A percentile compares a stretch with the other conserved stretches of the same genome.
These are phyloP conservation scores for Phytophthora aleatoria DNA, from an alignment of 352 stramenopile genomes.

Conservation along the genomic window DNA sequence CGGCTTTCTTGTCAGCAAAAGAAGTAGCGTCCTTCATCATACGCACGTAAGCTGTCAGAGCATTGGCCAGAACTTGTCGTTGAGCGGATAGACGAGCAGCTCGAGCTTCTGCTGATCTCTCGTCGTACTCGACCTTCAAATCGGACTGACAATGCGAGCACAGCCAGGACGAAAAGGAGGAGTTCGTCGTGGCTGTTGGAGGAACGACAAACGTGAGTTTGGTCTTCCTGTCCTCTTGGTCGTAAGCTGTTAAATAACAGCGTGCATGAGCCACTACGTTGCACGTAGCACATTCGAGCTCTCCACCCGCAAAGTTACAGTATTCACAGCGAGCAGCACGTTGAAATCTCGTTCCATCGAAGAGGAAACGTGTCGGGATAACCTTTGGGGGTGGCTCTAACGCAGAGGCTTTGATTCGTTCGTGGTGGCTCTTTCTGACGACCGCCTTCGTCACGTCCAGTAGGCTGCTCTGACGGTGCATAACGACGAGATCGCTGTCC, in stretches of 20 bases:
- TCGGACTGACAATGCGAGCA: slow-evolving; percentile 53
- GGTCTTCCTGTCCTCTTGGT: slow-evolving; percentile 38
- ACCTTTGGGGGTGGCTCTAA: slow-evolving; percentile 19
- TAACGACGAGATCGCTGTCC: slow-evolving; percentile 18
- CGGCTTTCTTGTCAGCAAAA: slow-evolving; percentile 65
- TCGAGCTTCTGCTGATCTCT: slow-evolving; percentile 42
- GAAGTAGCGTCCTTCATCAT: slow-evolving; percentile 64
- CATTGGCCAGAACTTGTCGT: slow-evolving; percentile 53
- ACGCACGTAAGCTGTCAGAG: slow-evolving; percentile 64
- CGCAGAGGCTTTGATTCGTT: slow-evolving; percentile 13
- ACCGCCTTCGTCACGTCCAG: slow-evolving; percentile 11
- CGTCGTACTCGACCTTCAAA: slow-evolving; percentile 66
- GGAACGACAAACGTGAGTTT: slow-evolving; percentile 64
- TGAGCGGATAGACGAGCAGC: slow-evolving; percentile 49
- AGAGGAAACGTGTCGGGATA: slow-evolving; percentile 59
- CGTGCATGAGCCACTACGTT: slow-evolving; percentile 65
- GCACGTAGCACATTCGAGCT: slow-evolving; percentile 70
- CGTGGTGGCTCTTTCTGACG: slow-evolving; percentile 12
- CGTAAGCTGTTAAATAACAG: slow-evolving; percentile 58
- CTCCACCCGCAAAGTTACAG: slow-evolving; percentile 59
- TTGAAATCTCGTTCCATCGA: slow-evolving; percentile 43
- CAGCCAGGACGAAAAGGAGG: slow-evolving; percentile 58
- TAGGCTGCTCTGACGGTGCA: slow-evolving; percentile 15
- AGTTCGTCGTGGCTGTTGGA: slow-evolving; percentile 7
- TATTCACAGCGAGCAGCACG: slow-evolving; percentile 63